Evolutionary conservation across 305 asterid genomes (phyloP).

Genomic region (Solanum chacoense): DNA sequence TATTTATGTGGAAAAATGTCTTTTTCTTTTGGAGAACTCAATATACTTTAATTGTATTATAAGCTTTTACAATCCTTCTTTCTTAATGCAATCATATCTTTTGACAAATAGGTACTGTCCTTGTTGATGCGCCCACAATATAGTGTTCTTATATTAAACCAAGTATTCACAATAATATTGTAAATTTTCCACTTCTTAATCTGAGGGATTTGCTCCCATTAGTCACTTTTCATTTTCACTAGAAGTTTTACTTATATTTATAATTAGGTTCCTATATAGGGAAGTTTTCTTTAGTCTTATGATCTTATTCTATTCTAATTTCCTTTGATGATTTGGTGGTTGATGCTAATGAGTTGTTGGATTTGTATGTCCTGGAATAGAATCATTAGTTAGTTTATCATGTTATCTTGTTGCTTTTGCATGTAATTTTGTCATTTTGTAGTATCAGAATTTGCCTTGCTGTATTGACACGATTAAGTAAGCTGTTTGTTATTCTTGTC

Average conservation of each 20-base stretch:
- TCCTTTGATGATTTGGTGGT: not conserved
- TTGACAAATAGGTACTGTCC: not conserved
- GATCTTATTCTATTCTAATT: not conserved
- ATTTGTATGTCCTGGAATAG: not conserved
- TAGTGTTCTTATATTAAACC: not conserved
- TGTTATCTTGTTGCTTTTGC: not conserved
- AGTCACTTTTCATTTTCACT: not conserved
- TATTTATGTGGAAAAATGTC: not conserved
- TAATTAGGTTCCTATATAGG: not conserved
- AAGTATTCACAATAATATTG: not conserved
- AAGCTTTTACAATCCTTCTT: not conserved
- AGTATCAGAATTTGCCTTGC: not conserved
- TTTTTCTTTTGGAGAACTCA: not conserved
- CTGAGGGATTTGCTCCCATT: not conserved
- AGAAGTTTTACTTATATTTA: not conserved
- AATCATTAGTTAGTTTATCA: not conserved
- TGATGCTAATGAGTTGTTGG: not conserved
- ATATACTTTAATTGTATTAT: not conserved
- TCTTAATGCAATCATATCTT: not conserved
- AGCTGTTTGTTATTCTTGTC: not conserved
- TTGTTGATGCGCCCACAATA: not conserved
- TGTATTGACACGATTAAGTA: not conserved
- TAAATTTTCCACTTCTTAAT: not conserved
- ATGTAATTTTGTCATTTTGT: not conserved
- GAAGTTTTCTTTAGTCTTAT: not conserved